A percentile compares a stretch with the other conserved stretches of the same genome.
Conservation (phyloP, 768 basidiomycete genomes). For the Agaricus blazei region DNA sequence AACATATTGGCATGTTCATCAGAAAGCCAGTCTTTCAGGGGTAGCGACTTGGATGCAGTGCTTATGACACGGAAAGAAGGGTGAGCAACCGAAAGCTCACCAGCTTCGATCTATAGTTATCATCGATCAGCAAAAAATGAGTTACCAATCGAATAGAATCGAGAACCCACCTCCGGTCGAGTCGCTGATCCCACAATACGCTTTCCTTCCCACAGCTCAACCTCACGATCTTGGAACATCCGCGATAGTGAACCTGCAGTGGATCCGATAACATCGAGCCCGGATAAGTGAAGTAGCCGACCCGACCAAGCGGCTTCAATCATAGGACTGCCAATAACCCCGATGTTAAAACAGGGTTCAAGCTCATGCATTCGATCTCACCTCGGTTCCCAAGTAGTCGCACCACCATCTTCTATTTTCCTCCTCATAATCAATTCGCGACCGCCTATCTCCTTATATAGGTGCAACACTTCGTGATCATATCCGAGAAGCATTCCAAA, state of each 20-base stretch:
- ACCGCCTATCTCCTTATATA: slow-evolving; percentile 68
- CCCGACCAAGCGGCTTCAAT: slow-evolving; percentile 58
- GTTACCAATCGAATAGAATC: too few species aligned
- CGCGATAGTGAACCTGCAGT: slow-evolving; percentile 61
- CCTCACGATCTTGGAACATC: slow-evolving; percentile 55
- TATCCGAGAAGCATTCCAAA: slow-evolving; percentile 59
- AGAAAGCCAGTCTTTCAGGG: slow-evolving; percentile 65
- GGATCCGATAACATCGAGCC: slow-evolving; percentile 59
- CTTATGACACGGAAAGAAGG: slow-evolving; percentile 57
- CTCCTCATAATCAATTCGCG: slow-evolving; percentile 61
- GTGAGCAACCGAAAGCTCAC: slow-evolving; percentile 45
- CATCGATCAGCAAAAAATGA: background rate
- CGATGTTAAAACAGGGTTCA: background rate
- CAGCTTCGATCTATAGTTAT: slow-evolving; percentile 19
- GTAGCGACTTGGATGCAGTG: slow-evolving; percentile 58
- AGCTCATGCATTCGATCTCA: slow-evolving; percentile 15
- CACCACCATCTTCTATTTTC: slow-evolving; percentile 50
- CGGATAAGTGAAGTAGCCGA: slow-evolving; percentile 51
- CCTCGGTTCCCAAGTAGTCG: slow-evolving; percentile 60
- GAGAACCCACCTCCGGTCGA: slow-evolving; percentile 34
- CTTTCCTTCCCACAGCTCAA: slow-evolving; percentile 60
- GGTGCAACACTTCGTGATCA: slow-evolving; percentile 51
- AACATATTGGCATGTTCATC: slow-evolving; percentile 71
- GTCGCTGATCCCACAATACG: slow-evolving; percentile 49
- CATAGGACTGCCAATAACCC: slow-evolving; percentile 32